A percentile compares a stretch with the other conserved stretches of the same genome.
Evolutionary conservation across 1,284 basidiomycete genomes (phyloP).

Genomic region (Microbotryum intermedium): DNA sequence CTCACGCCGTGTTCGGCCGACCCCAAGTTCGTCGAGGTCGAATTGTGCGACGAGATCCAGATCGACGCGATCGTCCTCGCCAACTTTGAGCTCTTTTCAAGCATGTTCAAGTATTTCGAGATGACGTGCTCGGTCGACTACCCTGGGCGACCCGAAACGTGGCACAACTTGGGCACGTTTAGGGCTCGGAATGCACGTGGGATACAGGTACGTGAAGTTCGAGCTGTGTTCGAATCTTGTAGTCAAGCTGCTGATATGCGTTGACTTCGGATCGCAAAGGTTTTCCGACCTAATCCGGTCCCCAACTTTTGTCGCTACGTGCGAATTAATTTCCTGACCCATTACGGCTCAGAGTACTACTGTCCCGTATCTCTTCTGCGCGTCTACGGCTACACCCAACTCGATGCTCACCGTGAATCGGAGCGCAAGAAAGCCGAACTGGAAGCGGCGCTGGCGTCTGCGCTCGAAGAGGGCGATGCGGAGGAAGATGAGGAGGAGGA

Average conservation of each 20-base stretch:
- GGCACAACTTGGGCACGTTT: conserved; percentile 57
- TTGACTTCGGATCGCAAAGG: conserved; percentile 43
- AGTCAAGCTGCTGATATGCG: too few relatives aligned
- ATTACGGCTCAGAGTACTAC: conserved; percentile 93
- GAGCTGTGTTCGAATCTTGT: too few relatives aligned
- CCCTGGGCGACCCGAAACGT: conserved; percentile 35
- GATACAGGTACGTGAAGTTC: conserved; percentile 60
- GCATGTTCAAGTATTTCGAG: conserved; percentile 84
- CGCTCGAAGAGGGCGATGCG: conserved; percentile 30
- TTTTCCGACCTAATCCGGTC: conserved; percentile 62
- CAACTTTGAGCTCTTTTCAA: conserved; percentile 97
- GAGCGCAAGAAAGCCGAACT: conserved; percentile 36
- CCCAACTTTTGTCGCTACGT: conserved; percentile 82
- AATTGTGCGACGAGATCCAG: conserved; percentile 92
- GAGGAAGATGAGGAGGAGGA: conserved; percentile 45
- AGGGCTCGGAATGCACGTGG: conserved; percentile 80
- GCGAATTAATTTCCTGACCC: conserved; percentile 85
- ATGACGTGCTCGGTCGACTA: conserved; percentile 46
- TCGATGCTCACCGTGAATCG: conserved; percentile 92
- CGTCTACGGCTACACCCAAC: conserved; percentile 91
- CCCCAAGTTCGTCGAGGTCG: conserved; percentile 81
- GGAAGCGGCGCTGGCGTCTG: conserved; percentile 25
- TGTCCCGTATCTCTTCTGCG: conserved; percentile 88
- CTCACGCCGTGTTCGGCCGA: conserved; percentile 73
- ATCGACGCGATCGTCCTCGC: conserved; percentile 94